These are phyloP conservation scores for Cyclocybe aegerita DNA, from an alignment of 768 basidiomycete genomes.

Conservation along the genomic window DNA sequence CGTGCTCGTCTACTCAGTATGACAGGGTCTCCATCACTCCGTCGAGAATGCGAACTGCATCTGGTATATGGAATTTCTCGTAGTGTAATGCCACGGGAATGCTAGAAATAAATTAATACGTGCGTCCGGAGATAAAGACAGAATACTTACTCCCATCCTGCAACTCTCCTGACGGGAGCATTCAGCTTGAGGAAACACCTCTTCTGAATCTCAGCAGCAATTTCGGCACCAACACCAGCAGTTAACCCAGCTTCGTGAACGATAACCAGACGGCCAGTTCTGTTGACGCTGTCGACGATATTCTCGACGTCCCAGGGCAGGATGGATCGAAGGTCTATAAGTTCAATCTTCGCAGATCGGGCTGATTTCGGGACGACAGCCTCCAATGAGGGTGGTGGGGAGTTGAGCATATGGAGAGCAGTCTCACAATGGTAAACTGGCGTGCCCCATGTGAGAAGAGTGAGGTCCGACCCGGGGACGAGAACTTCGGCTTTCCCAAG, in stretches of 20 bases:
- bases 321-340: conserved; percentile 89
- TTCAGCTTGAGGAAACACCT: conserved; percentile 85
- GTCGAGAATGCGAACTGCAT: conserved; percentile 80
- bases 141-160: conserved; percentile 89
- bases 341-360: conserved; percentile 73
- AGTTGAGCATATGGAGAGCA: conserved; percentile 70
- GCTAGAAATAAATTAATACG: conserved; percentile 35
- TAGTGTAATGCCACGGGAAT: conserved; percentile 83
- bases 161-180: conserved; percentile 83
- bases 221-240: conserved; percentile 87
- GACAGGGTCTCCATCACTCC: conserved; percentile 79
- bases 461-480: conserved; percentile 76
- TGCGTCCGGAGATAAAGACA: background rate
- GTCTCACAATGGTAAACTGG: conserved; percentile 88
- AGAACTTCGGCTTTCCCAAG: conserved; percentile 81
- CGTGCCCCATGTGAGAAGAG: conserved; percentile 90
- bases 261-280: conserved; percentile 82
- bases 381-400: conserved; percentile 65
- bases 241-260: conserved; percentile 92
- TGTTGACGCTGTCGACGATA: conserved; percentile 77
- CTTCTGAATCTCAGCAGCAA: conserved; percentile 88
- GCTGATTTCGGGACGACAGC: conserved; percentile 62
- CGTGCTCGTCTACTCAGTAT: conserved; percentile 40
- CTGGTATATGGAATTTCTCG: conserved; percentile 93
- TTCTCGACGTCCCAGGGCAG: conserved; percentile 87